Evolutionary conservation across 495 filamentous ascomycete genomes (phyloP).

Genomic region (Terfezia boudieri): DNA sequence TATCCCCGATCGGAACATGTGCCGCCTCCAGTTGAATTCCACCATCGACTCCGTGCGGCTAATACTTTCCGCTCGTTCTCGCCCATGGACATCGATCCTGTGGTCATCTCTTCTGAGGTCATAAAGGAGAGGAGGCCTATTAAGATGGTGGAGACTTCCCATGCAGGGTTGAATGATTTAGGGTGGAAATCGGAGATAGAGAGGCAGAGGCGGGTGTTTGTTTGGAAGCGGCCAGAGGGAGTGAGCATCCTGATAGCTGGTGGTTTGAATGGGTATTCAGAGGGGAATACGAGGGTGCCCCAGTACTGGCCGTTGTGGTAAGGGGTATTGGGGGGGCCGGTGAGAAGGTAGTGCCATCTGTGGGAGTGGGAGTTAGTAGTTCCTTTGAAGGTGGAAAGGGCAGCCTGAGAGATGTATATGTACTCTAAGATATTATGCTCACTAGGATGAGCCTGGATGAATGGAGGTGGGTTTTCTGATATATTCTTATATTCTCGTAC

Average conservation of each 20-base stretch:
- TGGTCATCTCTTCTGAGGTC: constrained; percentile 98
- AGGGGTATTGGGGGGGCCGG: constrained; percentile 80
- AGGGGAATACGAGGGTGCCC: constrained; percentile 87
- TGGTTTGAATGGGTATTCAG: constrained; percentile 91
- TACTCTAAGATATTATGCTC: constrained; percentile 89
- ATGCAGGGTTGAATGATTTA: constrained; percentile 95
- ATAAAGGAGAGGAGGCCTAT: constrained; percentile 91
- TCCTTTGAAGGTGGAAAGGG: background rate
- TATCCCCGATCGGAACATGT: constrained; percentile 19
- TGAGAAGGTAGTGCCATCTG: constrained; percentile 96
- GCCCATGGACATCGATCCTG: constrained; percentile 62
- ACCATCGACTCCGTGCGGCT: constrained; percentile 68
- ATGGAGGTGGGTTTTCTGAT: constrained; percentile 75
- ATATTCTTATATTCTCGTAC: constrained; percentile 87
- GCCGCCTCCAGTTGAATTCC: constrained; percentile 94
- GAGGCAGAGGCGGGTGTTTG: constrained; percentile 74
- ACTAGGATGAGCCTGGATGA: constrained; percentile 81
- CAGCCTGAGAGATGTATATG: constrained; percentile 10
- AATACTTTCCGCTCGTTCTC: constrained; percentile 58
- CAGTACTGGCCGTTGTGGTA: constrained; percentile 95
- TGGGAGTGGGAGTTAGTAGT: constrained; percentile 2
- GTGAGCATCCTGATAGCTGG: constrained; percentile 98
- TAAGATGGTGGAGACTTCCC: constrained; percentile 90
- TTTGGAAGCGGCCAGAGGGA: constrained; percentile 83
- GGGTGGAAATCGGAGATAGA: constrained; percentile 95